These are phyloP conservation scores for Pestalotiopsis fici DNA, from an alignment of 2,329 filamentous ascomycete species.

Conservation along the genomic window DNA sequence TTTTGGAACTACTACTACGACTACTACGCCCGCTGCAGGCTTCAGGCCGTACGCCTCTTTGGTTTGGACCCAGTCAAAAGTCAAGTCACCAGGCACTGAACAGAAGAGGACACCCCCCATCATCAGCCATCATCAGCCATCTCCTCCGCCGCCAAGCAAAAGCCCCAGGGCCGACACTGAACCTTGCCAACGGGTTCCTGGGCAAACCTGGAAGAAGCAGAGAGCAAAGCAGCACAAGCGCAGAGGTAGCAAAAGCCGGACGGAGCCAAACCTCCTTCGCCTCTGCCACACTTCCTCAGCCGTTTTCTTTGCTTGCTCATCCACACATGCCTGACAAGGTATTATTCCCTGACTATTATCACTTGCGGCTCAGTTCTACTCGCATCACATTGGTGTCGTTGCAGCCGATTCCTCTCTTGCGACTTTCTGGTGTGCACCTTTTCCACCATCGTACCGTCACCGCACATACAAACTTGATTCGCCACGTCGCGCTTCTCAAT, in stretches of 20 bases:
- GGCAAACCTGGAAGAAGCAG: neutral
- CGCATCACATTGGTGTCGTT: slow-evolving; percentile 2
- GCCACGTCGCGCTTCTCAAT: neutral
- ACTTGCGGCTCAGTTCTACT: slow-evolving; percentile 4
- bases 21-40: neutral
- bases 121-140: neutral
- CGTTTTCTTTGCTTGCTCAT: slow-evolving; percentile 3
- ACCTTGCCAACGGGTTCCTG: neutral
- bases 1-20: neutral
- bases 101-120: neutral
- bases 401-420: neutral
- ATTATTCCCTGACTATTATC: neutral
- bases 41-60: too few species aligned
- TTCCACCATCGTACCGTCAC: neutral
- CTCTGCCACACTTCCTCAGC: slow-evolving; percentile 7
- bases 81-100: neutral
- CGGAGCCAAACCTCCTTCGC: neutral
- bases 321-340: neutral
- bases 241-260: neutral
- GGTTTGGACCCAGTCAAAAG: too few species aligned
- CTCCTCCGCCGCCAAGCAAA: neutral
- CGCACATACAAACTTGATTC: neutral
- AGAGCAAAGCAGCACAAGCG: neutral
- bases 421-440: neutral
- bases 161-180: neutral